Base-by-base conservation (phyloP, 1,139 yeast species). In the Taiozyma sp. region DNA sequence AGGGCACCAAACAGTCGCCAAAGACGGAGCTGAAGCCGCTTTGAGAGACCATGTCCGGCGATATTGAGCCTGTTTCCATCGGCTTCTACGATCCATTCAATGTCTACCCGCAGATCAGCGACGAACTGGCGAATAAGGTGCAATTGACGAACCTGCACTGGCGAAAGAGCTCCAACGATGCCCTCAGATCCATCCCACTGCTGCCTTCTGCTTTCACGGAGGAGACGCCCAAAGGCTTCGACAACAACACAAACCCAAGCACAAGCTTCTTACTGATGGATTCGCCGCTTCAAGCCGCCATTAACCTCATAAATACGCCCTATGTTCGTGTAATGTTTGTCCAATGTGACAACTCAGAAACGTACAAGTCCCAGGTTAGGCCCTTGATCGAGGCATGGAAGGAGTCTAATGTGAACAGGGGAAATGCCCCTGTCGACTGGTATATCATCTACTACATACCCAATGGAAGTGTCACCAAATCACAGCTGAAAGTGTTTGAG, bases 71-170 rank as follows among this genome's bases (percentile, higher is more conserved):
- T 26, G 68, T 82, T 5, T 63, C 66, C 45, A 69, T 85, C 28
- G 90, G 95, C 10, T 90, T 83, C 66, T 89, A 87, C 66, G 98
- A 93, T 64, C 98, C 98, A 1, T 87, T 88, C 63, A 79, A 80
- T 43, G 79, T 85, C 1, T 86, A 77, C 61, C 77, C 80, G 1
- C 68, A 71, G 45, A 67, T 90, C n/a, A 66, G 75, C 54, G 67
- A 71, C 4, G 83, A 79, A 39, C 67, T 91, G 26, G 69, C 71
- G 42, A 56, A 75, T 14, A 76, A 78, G 51, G 72, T 88, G 4
- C 91, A 89, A 3, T 70, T 91, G 41, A 79, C 83, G 5, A 87
- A 87, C 54, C 70, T 93, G 35, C 96, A 89, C 64, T 89, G 97
- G 95, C 83, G 81, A 59, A 73, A 80, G 45, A 68, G 76, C 35